Percentiles rank a stretch among this genome's conserved stretches.
phyloP scores from a whole-genome alignment of 2,329 filamentous ascomycete species.

The Fusarium sterilihyphosum region DNA sequence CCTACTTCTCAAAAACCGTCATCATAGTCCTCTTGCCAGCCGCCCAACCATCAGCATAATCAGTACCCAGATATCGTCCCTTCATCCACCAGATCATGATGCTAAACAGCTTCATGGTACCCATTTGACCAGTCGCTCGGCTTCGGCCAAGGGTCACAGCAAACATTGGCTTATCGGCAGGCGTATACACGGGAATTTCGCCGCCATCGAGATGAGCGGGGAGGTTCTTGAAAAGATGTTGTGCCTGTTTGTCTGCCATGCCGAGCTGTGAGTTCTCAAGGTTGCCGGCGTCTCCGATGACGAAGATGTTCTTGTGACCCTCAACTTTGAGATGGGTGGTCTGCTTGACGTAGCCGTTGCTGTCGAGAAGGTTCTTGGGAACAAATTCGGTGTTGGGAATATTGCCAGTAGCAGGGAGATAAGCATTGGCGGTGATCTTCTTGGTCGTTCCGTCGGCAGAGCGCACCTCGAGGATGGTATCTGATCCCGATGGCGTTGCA shows the following conservation, averaged over 20 bases:
- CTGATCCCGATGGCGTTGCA: slow-evolving; percentile 36
- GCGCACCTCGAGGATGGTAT: slow-evolving; percentile 50
- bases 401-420: slow-evolving; percentile 59
- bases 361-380: slow-evolving; percentile 51
- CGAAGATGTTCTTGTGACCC: slow-evolving; percentile 54
- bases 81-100: slow-evolving; percentile 53
- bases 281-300: slow-evolving; percentile 56
- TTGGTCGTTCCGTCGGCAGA: slow-evolving; percentile 47
- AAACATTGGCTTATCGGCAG: slow-evolving; percentile 45
- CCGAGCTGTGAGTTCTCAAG: slow-evolving; percentile 50
- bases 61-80: slow-evolving; percentile 51
- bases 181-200: slow-evolving; percentile 45
- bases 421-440: slow-evolving; percentile 55
- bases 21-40: slow-evolving; percentile 48
- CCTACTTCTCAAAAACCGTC: slow-evolving; percentile 47
- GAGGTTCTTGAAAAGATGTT: slow-evolving; percentile 49
- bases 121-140: slow-evolving; percentile 52
- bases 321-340: slow-evolving; percentile 50
- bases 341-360: slow-evolving; percentile 49
- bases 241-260: slow-evolving; percentile 47
- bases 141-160: slow-evolving; percentile 53
- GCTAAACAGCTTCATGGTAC: slow-evolving; percentile 51
- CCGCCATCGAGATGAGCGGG: slow-evolving; percentile 47
- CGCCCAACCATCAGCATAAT: slow-evolving; percentile 45
- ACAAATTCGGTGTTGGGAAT: slow-evolving; percentile 57